Percentiles rank a stretch among this genome's conserved stretches.
Conservation (phyloP, 2,329 filamentous ascomycete species). For the Ophiostoma piceae region DNA sequence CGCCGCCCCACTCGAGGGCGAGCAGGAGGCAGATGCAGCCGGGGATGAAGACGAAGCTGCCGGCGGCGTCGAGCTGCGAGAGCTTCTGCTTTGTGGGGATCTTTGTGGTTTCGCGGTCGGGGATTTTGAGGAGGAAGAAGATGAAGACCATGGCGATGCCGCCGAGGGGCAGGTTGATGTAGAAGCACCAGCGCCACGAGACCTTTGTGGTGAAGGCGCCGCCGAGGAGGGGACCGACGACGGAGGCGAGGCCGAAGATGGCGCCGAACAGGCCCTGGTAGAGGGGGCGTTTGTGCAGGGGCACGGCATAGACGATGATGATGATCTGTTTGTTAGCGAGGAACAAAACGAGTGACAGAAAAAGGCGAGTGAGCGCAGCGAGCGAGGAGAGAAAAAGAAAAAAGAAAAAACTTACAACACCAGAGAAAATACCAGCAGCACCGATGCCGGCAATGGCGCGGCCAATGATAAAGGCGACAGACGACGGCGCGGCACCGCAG, state of each 20-base stretch:
- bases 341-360: not conserved
- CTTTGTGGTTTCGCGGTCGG: not conserved
- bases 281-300: conserved; percentile 34
- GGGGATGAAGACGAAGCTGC: conserved; percentile 28
- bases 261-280: conserved; percentile 37
- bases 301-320: conserved; percentile 35
- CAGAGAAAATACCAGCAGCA: conserved; percentile 38
- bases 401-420: conserved; percentile 26
- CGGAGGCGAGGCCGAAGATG: conserved; percentile 36
- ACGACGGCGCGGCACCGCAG: conserved; percentile 40
- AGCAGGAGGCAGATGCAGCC: conserved; percentile 41
- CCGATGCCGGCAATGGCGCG: conserved; percentile 40
- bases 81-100: conserved; percentile 33
- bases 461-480: conserved; percentile 39
- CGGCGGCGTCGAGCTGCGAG: conserved; percentile 32
- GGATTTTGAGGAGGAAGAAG: conserved; percentile 31
- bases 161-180: conserved; percentile 40
- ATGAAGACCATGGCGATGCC: conserved; percentile 32
- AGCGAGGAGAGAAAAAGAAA: too few species aligned
- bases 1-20: conserved; percentile 42
- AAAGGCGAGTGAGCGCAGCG: not conserved
- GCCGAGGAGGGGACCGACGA: conserved; percentile 38
- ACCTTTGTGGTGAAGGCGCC: conserved; percentile 37
- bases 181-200: conserved; percentile 40
- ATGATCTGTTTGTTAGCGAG: conserved; percentile 27